Evolutionary conservation across 2,329 filamentous ascomycete genomes (phyloP).

Genomic region (Ilyonectria robusta): DNA sequence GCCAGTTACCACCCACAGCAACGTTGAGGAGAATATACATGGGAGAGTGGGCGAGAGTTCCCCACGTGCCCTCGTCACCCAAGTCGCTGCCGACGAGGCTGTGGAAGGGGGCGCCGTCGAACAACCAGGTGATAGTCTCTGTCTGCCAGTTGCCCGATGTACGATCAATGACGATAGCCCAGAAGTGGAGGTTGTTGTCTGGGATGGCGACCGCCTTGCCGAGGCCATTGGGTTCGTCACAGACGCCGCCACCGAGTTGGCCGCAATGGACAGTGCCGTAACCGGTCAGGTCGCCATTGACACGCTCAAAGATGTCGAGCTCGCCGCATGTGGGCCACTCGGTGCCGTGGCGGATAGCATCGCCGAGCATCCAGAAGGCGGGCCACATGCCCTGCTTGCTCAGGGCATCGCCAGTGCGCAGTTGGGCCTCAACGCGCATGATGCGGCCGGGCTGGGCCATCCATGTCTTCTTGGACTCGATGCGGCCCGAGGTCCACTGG

Average conservation of each 20-base stretch:
- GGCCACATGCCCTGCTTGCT: conserved; percentile 67
- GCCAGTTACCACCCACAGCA: conserved; percentile 62
- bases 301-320: conserved; percentile 65
- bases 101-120: conserved; percentile 61
- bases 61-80: conserved; percentile 59
- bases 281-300: conserved; percentile 61
- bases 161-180: conserved; percentile 64
- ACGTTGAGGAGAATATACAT: conserved; percentile 64
- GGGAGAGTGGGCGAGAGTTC: conserved; percentile 57
- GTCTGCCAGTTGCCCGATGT: conserved; percentile 58
- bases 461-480: conserved; percentile 64
- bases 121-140: conserved; percentile 65
- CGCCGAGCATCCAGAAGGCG: conserved; percentile 67
- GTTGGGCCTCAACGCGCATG: conserved; percentile 60
- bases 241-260: conserved; percentile 58
- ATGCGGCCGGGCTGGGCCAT: conserved; percentile 56
- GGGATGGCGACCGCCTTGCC: conserved; percentile 55
- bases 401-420: conserved; percentile 59
- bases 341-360: conserved; percentile 61
- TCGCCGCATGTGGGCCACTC: conserved; percentile 66
- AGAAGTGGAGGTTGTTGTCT: conserved; percentile 64
- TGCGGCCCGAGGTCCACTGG: conserved; percentile 64
- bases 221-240: conserved; percentile 63
- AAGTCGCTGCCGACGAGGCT: conserved; percentile 59
- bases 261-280: conserved; percentile 66